Conservation (phyloP, 2,329 filamentous ascomycete genomes). For the Trichoderma citrinoviride region DNA sequence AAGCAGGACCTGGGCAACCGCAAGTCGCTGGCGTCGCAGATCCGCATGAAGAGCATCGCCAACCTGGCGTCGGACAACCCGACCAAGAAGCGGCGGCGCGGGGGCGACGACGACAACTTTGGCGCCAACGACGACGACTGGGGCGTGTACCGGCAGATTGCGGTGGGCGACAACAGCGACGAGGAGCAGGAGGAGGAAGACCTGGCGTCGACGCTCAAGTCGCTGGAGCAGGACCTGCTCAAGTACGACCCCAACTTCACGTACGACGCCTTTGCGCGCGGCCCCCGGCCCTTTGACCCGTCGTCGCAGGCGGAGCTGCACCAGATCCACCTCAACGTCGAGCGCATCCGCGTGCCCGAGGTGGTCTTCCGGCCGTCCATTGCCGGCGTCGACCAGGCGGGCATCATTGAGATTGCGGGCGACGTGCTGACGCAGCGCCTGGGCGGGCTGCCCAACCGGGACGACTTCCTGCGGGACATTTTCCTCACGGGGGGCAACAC, state of each 20-base stretch:
- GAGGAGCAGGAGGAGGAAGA: slow-evolving; percentile 94
- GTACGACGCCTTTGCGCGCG: slow-evolving; percentile 86
- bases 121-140: slow-evolving; percentile 97
- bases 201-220: slow-evolving; percentile 67
- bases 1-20: slow-evolving; percentile 95
- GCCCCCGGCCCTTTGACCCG: slow-evolving; percentile 80
- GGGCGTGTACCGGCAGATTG: slow-evolving; percentile 93
- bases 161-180: slow-evolving; percentile 75
- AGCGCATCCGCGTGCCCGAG: slow-evolving; percentile 91
- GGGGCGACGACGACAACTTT: slow-evolving; percentile 92
- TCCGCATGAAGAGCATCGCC: slow-evolving; percentile 97
- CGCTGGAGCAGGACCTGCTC: slow-evolving; percentile 79
- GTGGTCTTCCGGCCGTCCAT: slow-evolving; percentile 91
- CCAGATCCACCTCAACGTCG: slow-evolving; percentile 93
- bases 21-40: slow-evolving; percentile 92
- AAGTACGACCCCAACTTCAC: slow-evolving; percentile 85
- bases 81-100: slow-evolving; percentile 76
- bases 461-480: slow-evolving; percentile 76
- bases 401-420: slow-evolving; percentile 85
- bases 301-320: slow-evolving; percentile 75
- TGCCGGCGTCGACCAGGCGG: slow-evolving; percentile 88
- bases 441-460: slow-evolving; percentile 52
- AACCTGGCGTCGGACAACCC: slow-evolving; percentile 91
- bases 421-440: slow-evolving; percentile 87
- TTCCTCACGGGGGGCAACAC: slow-evolving; percentile 95